Conservation (phyloP, 495 filamentous ascomycete genomes). For the Aspergillus conjunctus region DNA sequence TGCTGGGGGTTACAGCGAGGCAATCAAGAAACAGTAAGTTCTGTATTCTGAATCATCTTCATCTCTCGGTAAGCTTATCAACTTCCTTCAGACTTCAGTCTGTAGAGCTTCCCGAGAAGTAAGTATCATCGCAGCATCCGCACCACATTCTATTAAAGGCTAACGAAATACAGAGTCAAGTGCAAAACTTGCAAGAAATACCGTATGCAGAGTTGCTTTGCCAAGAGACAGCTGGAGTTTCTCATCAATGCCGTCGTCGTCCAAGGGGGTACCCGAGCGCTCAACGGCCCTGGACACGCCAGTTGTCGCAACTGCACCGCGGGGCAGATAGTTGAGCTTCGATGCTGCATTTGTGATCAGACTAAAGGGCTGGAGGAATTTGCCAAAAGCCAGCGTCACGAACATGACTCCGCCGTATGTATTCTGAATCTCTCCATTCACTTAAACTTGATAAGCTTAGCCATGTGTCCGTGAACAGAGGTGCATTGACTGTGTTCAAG, state of each 20-base stretch:
- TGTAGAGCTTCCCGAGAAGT: constrained; percentile 34
- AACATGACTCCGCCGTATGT: constrained; percentile 52
- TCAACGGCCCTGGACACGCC: constrained; percentile 11
- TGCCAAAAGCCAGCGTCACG: constrained; percentile 56
- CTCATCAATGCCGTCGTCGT: constrained; percentile 35
- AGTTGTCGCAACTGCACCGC: constrained; percentile 32
- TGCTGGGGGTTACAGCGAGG: constrained; percentile 34
- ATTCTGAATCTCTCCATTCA: neutral
- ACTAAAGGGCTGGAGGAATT: constrained; percentile 54
- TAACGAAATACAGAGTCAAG: constrained; percentile 40
- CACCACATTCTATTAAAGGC: neutral
- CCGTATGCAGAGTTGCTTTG: constrained; percentile 43
- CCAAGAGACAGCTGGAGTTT: constrained; percentile 46
- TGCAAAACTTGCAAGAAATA: constrained; percentile 51
- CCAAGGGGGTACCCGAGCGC: constrained; percentile 12
- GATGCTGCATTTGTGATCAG: constrained; percentile 47
- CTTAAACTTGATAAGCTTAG: neutral
- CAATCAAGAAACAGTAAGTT: constrained; percentile 31
- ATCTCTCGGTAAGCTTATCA: neutral
- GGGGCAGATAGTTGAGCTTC: constrained; percentile 37
- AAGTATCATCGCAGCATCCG: constrained; percentile 6
- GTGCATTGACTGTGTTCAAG: constrained; percentile 59
- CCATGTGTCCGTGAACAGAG: constrained; percentile 38
- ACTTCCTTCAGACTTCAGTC: constrained; percentile 27
- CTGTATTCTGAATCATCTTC: neutral